phyloP scores from a whole-genome alignment of 495 filamentous ascomycete species.

The Penicillium samsonianum region DNA sequence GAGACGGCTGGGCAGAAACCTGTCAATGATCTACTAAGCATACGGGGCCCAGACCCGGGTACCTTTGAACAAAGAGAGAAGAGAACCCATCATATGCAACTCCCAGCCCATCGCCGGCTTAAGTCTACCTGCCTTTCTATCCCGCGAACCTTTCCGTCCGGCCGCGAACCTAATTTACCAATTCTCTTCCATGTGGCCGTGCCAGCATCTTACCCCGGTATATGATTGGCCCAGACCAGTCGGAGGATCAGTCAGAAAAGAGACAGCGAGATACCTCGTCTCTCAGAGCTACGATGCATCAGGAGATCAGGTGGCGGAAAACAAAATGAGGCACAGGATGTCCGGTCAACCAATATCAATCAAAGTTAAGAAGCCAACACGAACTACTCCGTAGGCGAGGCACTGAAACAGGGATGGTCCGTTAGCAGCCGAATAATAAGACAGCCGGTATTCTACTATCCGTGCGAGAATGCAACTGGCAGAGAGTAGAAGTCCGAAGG shows the following conservation, averaged over 20 bases:
- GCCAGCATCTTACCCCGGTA: not conserved
- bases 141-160: conserved; percentile 28
- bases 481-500: conserved; percentile 14
- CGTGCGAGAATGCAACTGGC: conserved; percentile 1
- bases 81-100: conserved; percentile 11
- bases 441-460: conserved; percentile 1
- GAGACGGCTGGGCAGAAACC: not conserved
- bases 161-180: conserved; percentile 27
- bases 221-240: conserved; percentile 5
- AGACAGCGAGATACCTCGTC: not conserved
- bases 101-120: conserved; percentile 15
- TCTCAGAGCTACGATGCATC: conserved; percentile 19
- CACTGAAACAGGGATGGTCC: conserved; percentile 16
- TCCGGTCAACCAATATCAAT: conserved; percentile 26
- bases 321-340: conserved; percentile 15
- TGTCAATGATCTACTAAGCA: conserved; percentile 3
- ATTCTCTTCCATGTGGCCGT: not conserved
- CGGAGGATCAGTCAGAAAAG: conserved; percentile 17
- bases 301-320: conserved; percentile 26
- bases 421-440: conserved; percentile 5
- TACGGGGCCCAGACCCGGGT: conserved; percentile 6
- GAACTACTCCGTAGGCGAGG: not conserved
- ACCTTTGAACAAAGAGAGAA: conserved; percentile 12
- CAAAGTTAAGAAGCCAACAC: not conserved
- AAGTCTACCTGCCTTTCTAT: conserved; percentile 20